Evolutionary conservation across 768 basidiomycete genomes (phyloP).

Genomic region (Wakefieldia striispora): DNA sequence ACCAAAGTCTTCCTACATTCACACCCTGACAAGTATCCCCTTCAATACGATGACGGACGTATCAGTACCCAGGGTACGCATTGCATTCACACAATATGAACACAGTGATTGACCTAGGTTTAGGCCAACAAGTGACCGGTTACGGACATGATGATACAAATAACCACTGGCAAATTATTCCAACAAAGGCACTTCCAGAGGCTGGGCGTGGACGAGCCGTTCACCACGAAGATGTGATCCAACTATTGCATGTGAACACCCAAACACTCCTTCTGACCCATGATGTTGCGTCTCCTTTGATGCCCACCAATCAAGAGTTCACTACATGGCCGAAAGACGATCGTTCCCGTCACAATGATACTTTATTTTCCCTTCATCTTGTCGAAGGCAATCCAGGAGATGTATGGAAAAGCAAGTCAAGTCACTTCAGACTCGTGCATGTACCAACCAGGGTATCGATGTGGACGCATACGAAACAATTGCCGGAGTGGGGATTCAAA

Average conservation of each 20-base stretch:
- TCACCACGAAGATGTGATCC: slow-evolving; percentile 84
- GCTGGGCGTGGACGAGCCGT: slow-evolving; percentile 91
- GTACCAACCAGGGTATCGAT: slow-evolving; percentile 86
- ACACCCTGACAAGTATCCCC: slow-evolving; percentile 85
- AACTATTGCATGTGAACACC: slow-evolving; percentile 85
- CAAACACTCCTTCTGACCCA: slow-evolving; percentile 85
- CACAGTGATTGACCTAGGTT: background rate
- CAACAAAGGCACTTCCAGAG: slow-evolving; percentile 92
- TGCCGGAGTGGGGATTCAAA: slow-evolving; percentile 96
- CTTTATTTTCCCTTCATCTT: slow-evolving; percentile 78
- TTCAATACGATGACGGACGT: slow-evolving; percentile 93
- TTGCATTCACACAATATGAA: background rate
- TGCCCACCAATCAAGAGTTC: slow-evolving; percentile 98
- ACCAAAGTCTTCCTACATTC: slow-evolving; percentile 94
- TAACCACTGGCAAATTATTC: slow-evolving; percentile 94
- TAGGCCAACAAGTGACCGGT: slow-evolving; percentile 94
- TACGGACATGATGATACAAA: slow-evolving; percentile 94
- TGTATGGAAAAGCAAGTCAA: slow-evolving; percentile 90
- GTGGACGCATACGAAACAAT: slow-evolving; percentile 83
- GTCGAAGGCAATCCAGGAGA: slow-evolving; percentile 74
- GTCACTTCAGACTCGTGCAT: slow-evolving; percentile 90
- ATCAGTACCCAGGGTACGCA: slow-evolving; percentile 82
- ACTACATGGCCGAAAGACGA: slow-evolving; percentile 89
- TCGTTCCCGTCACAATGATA: slow-evolving; percentile 77
- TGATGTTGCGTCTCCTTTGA: slow-evolving; percentile 94